phyloP scores from a whole-genome alignment of 169 alveolate species.

The Cryptosporidium parvum region DNA sequence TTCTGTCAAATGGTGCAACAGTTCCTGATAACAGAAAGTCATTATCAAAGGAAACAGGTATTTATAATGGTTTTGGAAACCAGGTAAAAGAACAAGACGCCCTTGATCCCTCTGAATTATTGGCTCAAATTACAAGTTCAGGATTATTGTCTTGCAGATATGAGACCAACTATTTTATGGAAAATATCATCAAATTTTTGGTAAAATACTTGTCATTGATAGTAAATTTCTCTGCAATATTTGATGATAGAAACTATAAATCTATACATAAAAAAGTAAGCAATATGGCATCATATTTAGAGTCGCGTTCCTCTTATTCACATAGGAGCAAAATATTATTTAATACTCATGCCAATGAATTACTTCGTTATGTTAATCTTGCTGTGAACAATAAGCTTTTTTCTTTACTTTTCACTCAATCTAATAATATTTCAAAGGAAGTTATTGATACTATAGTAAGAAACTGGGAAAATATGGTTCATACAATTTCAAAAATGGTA shows the following conservation, averaged over 20 bases:
- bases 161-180: background rate
- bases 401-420: background rate
- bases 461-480: background rate
- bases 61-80: background rate
- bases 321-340: background rate
- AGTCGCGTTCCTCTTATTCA: background rate
- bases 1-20: background rate
- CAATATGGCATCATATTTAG: background rate
- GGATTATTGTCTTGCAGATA: slow-evolving; percentile 7
- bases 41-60: background rate
- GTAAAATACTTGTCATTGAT: background rate
- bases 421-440: background rate
- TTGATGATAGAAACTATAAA: background rate
- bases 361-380: background rate
- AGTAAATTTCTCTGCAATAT: background rate
- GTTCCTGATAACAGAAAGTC: background rate
- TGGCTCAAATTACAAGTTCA: background rate
- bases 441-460: background rate
- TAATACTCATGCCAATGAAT: background rate
- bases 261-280: background rate
- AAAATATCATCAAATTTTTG: slow-evolving; percentile 1
- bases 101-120: background rate
- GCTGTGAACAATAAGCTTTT: background rate
- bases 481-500: background rate
- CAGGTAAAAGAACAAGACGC: background rate